A percentile compares a stretch with the other conserved stretches of the same genome.
phyloP scores from a whole-genome alignment of 148 eudicot species.

The Oxyria digyna region DNA sequence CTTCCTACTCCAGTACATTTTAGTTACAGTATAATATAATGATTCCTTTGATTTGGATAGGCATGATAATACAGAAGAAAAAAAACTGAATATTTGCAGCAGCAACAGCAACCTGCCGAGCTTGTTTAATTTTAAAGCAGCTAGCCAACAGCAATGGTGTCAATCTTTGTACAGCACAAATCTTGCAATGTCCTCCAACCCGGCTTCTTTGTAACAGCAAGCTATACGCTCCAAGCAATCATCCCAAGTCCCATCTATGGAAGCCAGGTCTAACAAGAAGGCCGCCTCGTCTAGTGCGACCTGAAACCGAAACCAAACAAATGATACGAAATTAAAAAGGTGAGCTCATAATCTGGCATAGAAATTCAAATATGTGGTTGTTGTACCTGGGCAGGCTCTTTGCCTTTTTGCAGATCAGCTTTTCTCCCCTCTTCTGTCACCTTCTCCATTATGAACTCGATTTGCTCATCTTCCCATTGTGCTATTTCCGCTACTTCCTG shows the following conservation, averaged over 20 bases:
- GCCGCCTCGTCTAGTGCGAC: conserved; percentile 94
- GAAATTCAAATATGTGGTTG: background rate
- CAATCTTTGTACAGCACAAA: conserved; percentile 60
- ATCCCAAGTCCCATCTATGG: conserved; percentile 86
- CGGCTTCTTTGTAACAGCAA: conserved; percentile 69
- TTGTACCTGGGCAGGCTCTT: conserved; percentile 74
- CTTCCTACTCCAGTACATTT: too few relatives aligned
- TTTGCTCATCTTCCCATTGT: conserved; percentile 93
- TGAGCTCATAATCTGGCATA: background rate
- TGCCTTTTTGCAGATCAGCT: conserved; percentile 77
- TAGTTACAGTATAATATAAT: too few relatives aligned
- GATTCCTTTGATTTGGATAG: too few relatives aligned
- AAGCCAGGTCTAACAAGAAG: conserved; percentile 83
- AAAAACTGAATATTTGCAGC: too few relatives aligned
- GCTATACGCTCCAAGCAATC: conserved; percentile 49
- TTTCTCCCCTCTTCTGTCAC: conserved; percentile 70
- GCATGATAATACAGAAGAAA: too few relatives aligned
- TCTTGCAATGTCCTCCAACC: conserved; percentile 56
- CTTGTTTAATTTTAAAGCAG: background rate
- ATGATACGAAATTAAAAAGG: too few relatives aligned
- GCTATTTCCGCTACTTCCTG: conserved; percentile 91
- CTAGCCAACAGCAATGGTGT: background rate
- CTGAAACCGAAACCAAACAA: conserved; percentile 17
- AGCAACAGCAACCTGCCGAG: too few relatives aligned
- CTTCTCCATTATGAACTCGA: conserved; percentile 68